Percentiles rank a stretch among this genome's conserved stretches.
These are phyloP conservation scores for Vitis vinifera DNA, from an alignment of 164 flowering plant genomes.

Conservation along the genomic window ASM3070453v1 NC_081822.1:13766501-13767000, in stretches of 20 bases:
- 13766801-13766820: not conserved
- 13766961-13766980: not conserved
- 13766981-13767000: not conserved
- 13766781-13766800: not conserved
- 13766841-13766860: conserved; percentile 55
- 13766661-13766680: conserved; percentile 19
- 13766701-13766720: conserved; percentile 75
- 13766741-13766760: conserved; percentile 76
- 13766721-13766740: conserved; percentile 65
- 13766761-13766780: conserved; percentile 32
- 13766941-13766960: not conserved
- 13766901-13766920: conserved; percentile 84
- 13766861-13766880: conserved; percentile 88
- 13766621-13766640: conserved; percentile 11
- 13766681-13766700: conserved; percentile 34
- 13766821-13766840: not conserved
- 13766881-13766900: conserved; percentile 85
- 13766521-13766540: not conserved
- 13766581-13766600: conserved; percentile 12
- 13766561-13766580: conserved; percentile 11
- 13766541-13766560: not conserved
- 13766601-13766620: conserved; percentile 2
- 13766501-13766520: too few relatives aligned
- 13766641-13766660: conserved; percentile 22
- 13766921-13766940: conserved; percentile 2